These are phyloP conservation scores for Mortierella sp. DNA, from an alignment of 371 early-diverging fungal genomes.

Conservation along the genomic window DNA sequence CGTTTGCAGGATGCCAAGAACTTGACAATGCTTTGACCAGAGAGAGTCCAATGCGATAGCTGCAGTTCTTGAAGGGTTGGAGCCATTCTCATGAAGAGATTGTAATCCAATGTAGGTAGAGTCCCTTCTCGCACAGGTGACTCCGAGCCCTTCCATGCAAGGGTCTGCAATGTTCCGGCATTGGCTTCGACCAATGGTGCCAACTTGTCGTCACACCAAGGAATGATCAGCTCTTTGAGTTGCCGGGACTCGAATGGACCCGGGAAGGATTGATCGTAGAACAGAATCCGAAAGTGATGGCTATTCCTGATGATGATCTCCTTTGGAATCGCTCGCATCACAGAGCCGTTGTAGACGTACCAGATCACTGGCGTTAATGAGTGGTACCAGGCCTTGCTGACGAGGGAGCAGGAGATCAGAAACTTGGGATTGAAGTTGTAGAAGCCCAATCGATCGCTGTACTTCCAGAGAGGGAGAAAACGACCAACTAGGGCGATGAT, in stretches of 20 bases:
- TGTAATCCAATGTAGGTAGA: constrained; percentile 20
- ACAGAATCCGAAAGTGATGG: constrained; percentile 28
- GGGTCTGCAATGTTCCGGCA: constrained; percentile 20
- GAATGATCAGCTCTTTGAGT: constrained; percentile 23
- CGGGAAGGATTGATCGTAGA: constrained; percentile 31
- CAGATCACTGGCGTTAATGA: constrained; percentile 41
- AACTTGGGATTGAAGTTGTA: constrained; percentile 32
- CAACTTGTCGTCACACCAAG: constrained; percentile 31
- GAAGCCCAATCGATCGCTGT: constrained; percentile 38
- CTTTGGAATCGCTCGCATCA: constrained; percentile 38
- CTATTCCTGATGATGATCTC: constrained; percentile 28
- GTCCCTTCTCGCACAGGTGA: neutral
- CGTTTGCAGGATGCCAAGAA: constrained; percentile 22
- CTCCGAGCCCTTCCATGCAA: constrained; percentile 25
- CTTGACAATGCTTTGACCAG: constrained; percentile 14
- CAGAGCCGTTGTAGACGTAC: constrained; percentile 38
- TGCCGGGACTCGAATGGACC: constrained; percentile 22
- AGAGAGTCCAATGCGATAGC: constrained; percentile 41
- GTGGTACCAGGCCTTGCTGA: constrained; percentile 40
- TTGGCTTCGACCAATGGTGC: constrained; percentile 27
- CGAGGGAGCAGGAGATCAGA: constrained; percentile 27
- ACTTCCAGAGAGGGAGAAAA: constrained; percentile 45
- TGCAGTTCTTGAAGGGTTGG: constrained; percentile 20
- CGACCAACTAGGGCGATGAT: constrained; percentile 37
- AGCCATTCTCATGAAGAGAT: constrained; percentile 28